Percentiles rank a stretch among this genome's conserved stretches.
phyloP scores from a whole-genome alignment of 1,139 yeast genomes.

The Kurtzmaniella quercitrusa region DNA sequence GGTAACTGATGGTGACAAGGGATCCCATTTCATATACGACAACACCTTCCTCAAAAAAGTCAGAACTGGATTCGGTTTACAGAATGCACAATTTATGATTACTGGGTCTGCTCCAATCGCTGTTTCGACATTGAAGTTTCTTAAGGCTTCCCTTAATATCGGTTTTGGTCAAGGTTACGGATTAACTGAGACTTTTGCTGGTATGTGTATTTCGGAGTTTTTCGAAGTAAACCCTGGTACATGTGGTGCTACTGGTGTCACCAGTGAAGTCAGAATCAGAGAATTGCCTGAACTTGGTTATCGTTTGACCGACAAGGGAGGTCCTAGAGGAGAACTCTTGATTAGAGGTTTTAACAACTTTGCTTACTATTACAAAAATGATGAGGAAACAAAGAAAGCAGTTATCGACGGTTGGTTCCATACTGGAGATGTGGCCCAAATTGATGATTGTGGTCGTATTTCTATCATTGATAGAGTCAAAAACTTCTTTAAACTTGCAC shows the following conservation, averaged over 20 bases:
- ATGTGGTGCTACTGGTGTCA: conserved; percentile 34
- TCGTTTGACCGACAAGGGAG: conserved; percentile 24
- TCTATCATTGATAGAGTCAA: conserved; percentile 40
- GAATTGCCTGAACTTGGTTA: conserved; percentile 40
- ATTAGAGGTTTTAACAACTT: conserved; percentile 40
- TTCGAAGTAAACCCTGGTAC: conserved; percentile 38
- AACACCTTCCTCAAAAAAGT: conserved; percentile 14
- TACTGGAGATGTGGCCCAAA: conserved; percentile 38
- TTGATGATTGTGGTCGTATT: conserved; percentile 24
- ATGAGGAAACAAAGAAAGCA: conserved; percentile 37
- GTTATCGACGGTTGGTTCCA: conserved; percentile 50
- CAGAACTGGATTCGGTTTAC: conserved; percentile 35
- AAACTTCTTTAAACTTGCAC: conserved; percentile 42
- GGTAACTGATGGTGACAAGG: conserved; percentile 23
- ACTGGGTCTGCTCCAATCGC: conserved; percentile 46
- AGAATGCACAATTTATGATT: conserved; percentile 21
- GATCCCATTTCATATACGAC: conserved; percentile 31
- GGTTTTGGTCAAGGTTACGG: conserved; percentile 46
- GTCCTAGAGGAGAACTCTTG: conserved; percentile 41
- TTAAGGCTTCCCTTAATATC: conserved; percentile 35
- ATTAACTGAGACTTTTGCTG: conserved; percentile 45
- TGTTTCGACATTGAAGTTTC: conserved; percentile 36
- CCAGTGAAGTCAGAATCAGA: conserved; percentile 33
- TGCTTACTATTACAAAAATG: conserved; percentile 32
- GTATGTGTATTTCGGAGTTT: conserved; percentile 26